Conservation (phyloP, 768 basidiomycete species). For the Leccinum ochraceum region DNA sequence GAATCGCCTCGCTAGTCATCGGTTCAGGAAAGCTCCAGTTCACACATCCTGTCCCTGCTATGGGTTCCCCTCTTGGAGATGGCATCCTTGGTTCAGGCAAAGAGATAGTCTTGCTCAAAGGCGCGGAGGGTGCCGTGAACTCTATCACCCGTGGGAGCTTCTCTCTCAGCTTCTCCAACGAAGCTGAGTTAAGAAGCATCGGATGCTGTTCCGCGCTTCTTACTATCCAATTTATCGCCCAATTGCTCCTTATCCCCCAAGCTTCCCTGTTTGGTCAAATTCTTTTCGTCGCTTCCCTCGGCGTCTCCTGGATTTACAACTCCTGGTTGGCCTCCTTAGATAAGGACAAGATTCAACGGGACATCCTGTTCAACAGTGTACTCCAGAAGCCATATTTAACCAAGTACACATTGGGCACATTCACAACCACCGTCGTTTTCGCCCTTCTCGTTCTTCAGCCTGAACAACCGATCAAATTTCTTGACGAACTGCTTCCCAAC, state of each 20-base stretch:
- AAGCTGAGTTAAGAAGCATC: neutral
- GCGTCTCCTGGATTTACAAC: slow-evolving; percentile 2
- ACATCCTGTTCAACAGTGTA: slow-evolving; percentile 13
- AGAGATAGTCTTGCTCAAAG: slow-evolving; percentile 32
- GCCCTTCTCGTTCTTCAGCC: slow-evolving; percentile 13
- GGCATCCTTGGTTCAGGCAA: slow-evolving; percentile 23
- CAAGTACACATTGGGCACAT: slow-evolving; percentile 18
- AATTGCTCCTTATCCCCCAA: neutral
- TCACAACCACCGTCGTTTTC: slow-evolving; percentile 22
- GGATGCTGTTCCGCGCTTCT: neutral
- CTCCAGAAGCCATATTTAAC: slow-evolving; percentile 16
- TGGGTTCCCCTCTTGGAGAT: slow-evolving; percentile 31
- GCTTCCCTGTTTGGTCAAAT: slow-evolving; percentile 1
- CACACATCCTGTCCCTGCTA: slow-evolving; percentile 26
- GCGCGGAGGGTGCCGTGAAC: slow-evolving; percentile 33
- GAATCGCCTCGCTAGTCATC: slow-evolving; percentile 35
- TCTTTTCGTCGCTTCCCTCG: neutral
- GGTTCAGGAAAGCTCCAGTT: slow-evolving; percentile 27
- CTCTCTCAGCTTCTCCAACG: slow-evolving; percentile 22
- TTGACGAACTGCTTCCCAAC: slow-evolving; percentile 21
- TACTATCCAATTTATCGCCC: slow-evolving; percentile 1
- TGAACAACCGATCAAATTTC: slow-evolving; percentile 5
- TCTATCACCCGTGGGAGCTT: slow-evolving; percentile 35
- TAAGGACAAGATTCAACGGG: slow-evolving; percentile 18
- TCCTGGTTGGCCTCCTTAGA: slow-evolving; percentile 32